phyloP scores from a whole-genome alignment of 176 grass and related monocot species.

The Cymbopogon citratus region DNA sequence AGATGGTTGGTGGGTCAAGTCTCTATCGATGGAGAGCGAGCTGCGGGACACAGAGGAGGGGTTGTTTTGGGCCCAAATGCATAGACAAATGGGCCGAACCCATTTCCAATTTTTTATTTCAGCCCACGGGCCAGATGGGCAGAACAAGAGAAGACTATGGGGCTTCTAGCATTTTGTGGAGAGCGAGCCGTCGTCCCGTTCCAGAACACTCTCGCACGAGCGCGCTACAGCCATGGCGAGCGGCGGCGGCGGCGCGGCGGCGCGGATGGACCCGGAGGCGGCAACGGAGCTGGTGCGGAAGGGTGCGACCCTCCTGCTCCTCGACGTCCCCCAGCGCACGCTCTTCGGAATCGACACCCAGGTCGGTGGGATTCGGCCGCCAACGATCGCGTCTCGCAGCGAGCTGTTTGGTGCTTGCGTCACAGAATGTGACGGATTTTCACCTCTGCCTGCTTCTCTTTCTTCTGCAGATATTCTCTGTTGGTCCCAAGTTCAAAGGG shows the following conservation, averaged over 20 bases:
- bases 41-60: not conserved
- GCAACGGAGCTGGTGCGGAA: slow-evolving; percentile 70
- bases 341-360: slow-evolving; percentile 80
- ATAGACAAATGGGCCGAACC: not conserved
- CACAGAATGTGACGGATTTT: not conserved
- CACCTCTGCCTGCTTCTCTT: not conserved
- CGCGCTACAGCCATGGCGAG: slow-evolving; percentile 3
- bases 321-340: slow-evolving; percentile 73
- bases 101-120: not conserved
- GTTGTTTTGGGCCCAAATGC: not conserved
- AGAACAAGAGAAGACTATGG: not conserved
- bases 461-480: slow-evolving; percentile 64
- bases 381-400: not conserved
- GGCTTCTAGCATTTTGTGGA: too few species aligned
- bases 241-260: slow-evolving; percentile 6
- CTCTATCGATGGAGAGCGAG: not conserved
- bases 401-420: not conserved
- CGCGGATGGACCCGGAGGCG: slow-evolving; percentile 47
- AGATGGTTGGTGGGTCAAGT: not conserved
- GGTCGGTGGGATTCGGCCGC: slow-evolving; percentile 20
- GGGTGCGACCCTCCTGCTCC: slow-evolving; percentile 67
- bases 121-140: not conserved
- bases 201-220: slow-evolving; percentile 4
- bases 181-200: not conserved
- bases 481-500: slow-evolving; percentile 74